Conservation (phyloP, 805 yeast genomes). For the Kluyveromyces lactis region DNA sequence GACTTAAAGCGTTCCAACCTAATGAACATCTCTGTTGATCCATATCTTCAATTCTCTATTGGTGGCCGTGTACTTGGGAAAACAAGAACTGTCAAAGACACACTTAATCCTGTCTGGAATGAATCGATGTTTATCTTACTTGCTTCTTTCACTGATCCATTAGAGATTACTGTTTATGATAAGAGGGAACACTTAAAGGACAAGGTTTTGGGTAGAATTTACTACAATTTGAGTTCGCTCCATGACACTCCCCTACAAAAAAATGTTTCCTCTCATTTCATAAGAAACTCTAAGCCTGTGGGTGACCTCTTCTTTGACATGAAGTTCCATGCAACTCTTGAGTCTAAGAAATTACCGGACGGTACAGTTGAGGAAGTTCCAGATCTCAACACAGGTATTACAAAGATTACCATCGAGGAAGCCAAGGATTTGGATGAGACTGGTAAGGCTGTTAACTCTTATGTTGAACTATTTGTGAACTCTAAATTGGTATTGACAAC, state of each 20-base stretch:
- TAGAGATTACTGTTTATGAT: slow-evolving; percentile 63
- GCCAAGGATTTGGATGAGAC: slow-evolving; percentile 28
- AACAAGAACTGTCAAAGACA: slow-evolving; percentile 60
- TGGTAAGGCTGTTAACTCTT: slow-evolving; percentile 51
- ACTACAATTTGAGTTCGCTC: slow-evolving; percentile 62
- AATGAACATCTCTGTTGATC: slow-evolving; percentile 77
- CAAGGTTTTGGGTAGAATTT: slow-evolving; percentile 67
- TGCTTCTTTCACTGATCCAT: slow-evolving; percentile 72
- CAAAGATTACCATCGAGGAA: slow-evolving; percentile 43
- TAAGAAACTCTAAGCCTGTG: slow-evolving; percentile 76
- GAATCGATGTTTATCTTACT: slow-evolving; percentile 68
- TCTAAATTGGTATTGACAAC: slow-evolving; percentile 54
- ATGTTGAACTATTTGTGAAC: slow-evolving; percentile 63
- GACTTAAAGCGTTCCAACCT: slow-evolving; percentile 58
- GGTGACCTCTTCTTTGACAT: slow-evolving; percentile 69
- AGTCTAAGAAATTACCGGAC: slow-evolving; percentile 52
- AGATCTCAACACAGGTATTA: slow-evolving; percentile 89
- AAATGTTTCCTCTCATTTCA: slow-evolving; percentile 45
- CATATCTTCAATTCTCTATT: slow-evolving; percentile 71
- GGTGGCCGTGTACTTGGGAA: slow-evolving; percentile 50
- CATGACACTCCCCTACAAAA: slow-evolving; percentile 43
- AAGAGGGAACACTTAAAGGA: slow-evolving; percentile 69
- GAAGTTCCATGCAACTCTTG: slow-evolving; percentile 67
- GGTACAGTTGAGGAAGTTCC: slow-evolving; percentile 83
- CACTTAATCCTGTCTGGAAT: slow-evolving; percentile 74